Evolutionary conservation across 139 green algal genomes (phyloP).

Genomic region (Tetratostichococcus sp.): DNA sequence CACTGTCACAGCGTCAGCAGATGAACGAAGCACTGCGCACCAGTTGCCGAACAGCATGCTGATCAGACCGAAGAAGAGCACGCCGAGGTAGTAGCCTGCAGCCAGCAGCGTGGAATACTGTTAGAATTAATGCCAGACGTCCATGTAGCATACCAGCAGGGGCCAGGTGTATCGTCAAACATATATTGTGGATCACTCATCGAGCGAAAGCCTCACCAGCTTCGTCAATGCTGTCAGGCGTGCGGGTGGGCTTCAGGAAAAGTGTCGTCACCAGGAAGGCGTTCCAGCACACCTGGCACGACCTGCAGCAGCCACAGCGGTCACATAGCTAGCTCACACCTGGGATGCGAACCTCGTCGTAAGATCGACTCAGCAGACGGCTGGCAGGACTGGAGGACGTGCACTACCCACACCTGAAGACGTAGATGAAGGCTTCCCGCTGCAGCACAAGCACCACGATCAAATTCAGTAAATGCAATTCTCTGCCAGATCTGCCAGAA

Average conservation of each 20-base stretch:
- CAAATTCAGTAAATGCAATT: no score
- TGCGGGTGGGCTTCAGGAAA: slow-evolving; percentile 37
- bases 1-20: not conserved
- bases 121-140: no score
- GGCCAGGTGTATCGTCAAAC: no score
- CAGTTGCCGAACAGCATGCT: slow-evolving; percentile 26
- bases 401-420: not conserved
- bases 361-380: no score
- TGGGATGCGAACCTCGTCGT: no score
- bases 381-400: no score
- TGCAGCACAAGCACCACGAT: not conserved
- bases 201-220: no score
- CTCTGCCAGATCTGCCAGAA: no score
- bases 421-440: slow-evolving; percentile 11
- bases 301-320: no score
- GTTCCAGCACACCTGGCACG: slow-evolving; percentile 1
- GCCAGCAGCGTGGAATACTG: not conserved
- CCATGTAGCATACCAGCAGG: no score
- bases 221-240: slow-evolving; percentile 17
- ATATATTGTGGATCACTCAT: no score
- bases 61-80: slow-evolving; percentile 53
- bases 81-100: slow-evolving; percentile 34
- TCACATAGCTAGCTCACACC: no score
- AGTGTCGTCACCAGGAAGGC: slow-evolving; percentile 26
- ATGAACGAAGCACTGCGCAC: not conserved